These are phyloP conservation scores for Amaranthus palmeri DNA, from an alignment of 148 eudicot genomes.

Conservation along the genomic window DNA sequence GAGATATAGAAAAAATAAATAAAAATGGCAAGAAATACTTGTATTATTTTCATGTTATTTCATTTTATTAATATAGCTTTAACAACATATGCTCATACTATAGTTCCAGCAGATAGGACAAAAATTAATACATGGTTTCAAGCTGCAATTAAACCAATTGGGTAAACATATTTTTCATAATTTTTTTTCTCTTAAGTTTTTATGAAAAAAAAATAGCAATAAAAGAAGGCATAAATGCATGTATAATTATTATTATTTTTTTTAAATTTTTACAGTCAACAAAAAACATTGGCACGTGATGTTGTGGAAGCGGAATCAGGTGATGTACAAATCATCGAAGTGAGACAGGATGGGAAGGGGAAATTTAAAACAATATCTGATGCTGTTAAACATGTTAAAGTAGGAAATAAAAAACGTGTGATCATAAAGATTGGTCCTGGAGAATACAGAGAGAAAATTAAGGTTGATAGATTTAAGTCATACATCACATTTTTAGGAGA, in stretches of 20 bases:
- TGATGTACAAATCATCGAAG: slow-evolving; percentile 30
- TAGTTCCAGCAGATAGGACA: slow-evolving; percentile 29
- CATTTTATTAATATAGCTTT: not conserved
- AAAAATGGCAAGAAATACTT: slow-evolving; percentile 5
- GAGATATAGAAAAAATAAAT: not conserved
- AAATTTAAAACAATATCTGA: slow-evolving; percentile 52
- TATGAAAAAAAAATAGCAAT: too few species aligned
- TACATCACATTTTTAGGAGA: slow-evolving; percentile 56
- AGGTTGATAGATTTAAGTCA: slow-evolving; percentile 34
- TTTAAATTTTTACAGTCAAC: too few species aligned
- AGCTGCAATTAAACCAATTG: slow-evolving; percentile 8
- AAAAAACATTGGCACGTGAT: slow-evolving; percentile 37
- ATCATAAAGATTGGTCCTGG: slow-evolving; percentile 53
- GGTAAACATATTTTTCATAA: not conserved
- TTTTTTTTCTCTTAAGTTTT: not conserved
- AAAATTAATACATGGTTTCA: slow-evolving; percentile 42
- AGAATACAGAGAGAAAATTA: slow-evolving; percentile 53
- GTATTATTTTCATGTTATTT: not conserved
- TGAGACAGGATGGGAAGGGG: slow-evolving; percentile 42
- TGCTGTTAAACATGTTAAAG: slow-evolving; percentile 50
- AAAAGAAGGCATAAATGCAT: too few species aligned
- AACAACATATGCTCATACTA: slow-evolving; percentile 2
- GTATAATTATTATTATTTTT: not conserved
- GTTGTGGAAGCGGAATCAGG: slow-evolving; percentile 39
- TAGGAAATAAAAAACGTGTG: slow-evolving; percentile 39